phyloP scores from a whole-genome alignment of 257 asterid species.

The Solanum verrucosum region DNA sequence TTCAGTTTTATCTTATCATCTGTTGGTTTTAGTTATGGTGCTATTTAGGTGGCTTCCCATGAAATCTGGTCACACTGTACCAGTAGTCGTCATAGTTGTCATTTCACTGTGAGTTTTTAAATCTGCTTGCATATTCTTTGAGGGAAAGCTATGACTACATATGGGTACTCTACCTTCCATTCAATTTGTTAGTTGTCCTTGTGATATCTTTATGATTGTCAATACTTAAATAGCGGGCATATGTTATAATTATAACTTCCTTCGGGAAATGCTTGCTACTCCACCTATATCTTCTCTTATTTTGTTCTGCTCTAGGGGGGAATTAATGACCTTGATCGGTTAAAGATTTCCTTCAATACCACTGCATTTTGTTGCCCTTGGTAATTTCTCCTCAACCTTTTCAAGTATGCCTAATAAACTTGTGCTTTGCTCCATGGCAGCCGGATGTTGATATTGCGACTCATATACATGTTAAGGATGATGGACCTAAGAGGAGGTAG shows the following conservation, averaged over 20 bases:
- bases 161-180: background rate
- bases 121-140: background rate
- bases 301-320: background rate
- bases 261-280: background rate
- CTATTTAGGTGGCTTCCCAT: background rate
- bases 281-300: background rate
- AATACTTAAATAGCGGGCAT: background rate
- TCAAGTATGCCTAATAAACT: background rate
- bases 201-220: background rate
- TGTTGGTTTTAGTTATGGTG: background rate
- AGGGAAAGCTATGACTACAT: background rate
- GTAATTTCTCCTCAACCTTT: background rate
- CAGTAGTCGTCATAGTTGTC: background rate
- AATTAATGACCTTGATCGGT: background rate
- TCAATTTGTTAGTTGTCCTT: background rate
- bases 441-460: slow-evolving; percentile 71
- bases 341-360: background rate
- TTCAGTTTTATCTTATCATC: background rate
- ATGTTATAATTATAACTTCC: background rate
- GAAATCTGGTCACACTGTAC: background rate
- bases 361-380: background rate
- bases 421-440: slow-evolving; percentile 23
- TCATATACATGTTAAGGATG: slow-evolving; percentile 79
- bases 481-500: slow-evolving; percentile 83
- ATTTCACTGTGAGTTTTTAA: background rate